These are phyloP conservation scores for Cafeteria roenbergensis DNA, from an alignment of 108 stramenopile genomes.

Conservation along the genomic window DNA sequence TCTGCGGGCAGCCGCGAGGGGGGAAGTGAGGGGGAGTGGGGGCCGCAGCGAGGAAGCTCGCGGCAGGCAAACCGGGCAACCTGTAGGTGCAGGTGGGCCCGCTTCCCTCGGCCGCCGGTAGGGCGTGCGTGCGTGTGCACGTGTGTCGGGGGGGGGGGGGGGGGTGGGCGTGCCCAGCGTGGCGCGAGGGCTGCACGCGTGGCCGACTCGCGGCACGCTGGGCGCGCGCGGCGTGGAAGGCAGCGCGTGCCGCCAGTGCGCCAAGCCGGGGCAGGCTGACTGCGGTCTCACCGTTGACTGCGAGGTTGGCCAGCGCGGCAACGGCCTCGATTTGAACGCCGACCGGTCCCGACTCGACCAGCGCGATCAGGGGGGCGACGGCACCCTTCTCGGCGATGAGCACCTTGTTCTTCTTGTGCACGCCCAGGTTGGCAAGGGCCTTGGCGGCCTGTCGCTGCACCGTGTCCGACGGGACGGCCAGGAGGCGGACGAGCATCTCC, in stretches of 20 bases:
- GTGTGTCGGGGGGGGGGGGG: too few relatives aligned
- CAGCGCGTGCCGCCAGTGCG: neutral
- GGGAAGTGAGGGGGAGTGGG: neutral
- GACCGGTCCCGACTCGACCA: constrained; percentile 18
- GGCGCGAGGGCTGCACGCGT: neutral
- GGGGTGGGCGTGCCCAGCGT: neutral
- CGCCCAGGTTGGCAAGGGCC: constrained; percentile 48
- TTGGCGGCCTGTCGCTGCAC: constrained; percentile 46
- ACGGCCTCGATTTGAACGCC: constrained; percentile 45
- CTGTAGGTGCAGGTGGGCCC: neutral
- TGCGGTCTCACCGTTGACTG: constrained; percentile 35
- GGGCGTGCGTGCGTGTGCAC: neutral
- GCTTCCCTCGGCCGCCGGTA: neutral
- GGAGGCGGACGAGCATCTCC: constrained; percentile 35
- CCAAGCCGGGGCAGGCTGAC: neutral
- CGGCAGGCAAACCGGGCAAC: neutral
- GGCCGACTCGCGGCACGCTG: neutral
- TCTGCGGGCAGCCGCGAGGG: constrained; percentile 14
- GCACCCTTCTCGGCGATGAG: constrained; percentile 33
- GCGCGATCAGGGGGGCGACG: constrained; percentile 27
- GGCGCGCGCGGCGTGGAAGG: neutral
- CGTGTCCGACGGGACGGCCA: constrained; percentile 7
- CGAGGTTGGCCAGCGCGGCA: constrained; percentile 50
- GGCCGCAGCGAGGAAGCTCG: neutral
- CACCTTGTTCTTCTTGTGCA: constrained; percentile 38